phyloP scores from a whole-genome alignment of 2,329 filamentous ascomycete genomes.

The Scytalidium lignicola region DNA sequence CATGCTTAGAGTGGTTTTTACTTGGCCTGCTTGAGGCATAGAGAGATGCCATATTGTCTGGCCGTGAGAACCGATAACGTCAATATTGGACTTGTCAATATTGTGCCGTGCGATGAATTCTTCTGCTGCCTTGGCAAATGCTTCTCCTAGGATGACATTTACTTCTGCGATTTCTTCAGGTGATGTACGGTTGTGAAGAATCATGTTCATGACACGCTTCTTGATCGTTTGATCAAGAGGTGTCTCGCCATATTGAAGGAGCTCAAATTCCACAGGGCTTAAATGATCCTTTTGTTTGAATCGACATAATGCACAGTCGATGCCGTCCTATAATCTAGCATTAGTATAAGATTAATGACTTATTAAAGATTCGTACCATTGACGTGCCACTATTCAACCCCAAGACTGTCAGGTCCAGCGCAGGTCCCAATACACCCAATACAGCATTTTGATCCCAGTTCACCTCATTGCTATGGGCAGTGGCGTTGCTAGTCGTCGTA shows the following conservation, averaged over 20 bases:
- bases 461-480: background rate
- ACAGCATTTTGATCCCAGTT: background rate
- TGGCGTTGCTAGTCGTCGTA: background rate
- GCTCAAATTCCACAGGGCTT: slow-evolving; percentile 48
- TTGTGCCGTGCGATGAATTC: slow-evolving; percentile 41
- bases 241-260: slow-evolving; percentile 53
- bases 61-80: slow-evolving; percentile 52
- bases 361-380: background rate
- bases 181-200: slow-evolving; percentile 47
- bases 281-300: slow-evolving; percentile 49
- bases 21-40: slow-evolving; percentile 44
- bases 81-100: slow-evolving; percentile 40
- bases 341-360: background rate
- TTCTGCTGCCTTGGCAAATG: slow-evolving; percentile 47
- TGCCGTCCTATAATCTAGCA: slow-evolving; percentile 35
- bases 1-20: slow-evolving; percentile 47
- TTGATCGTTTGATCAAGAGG: slow-evolving; percentile 48
- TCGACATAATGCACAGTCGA: slow-evolving; percentile 53
- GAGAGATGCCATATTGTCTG: slow-evolving; percentile 53
- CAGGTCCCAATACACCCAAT: background rate
- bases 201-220: slow-evolving; percentile 51
- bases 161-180: slow-evolving; percentile 50
- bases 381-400: background rate
- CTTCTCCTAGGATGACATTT: slow-evolving; percentile 52
- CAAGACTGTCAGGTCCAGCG: background rate